A percentile compares a stretch with the other conserved stretches of the same genome.
Conservation (phyloP, 2,329 filamentous ascomycete species). For the Botrytis fabae region DNA sequence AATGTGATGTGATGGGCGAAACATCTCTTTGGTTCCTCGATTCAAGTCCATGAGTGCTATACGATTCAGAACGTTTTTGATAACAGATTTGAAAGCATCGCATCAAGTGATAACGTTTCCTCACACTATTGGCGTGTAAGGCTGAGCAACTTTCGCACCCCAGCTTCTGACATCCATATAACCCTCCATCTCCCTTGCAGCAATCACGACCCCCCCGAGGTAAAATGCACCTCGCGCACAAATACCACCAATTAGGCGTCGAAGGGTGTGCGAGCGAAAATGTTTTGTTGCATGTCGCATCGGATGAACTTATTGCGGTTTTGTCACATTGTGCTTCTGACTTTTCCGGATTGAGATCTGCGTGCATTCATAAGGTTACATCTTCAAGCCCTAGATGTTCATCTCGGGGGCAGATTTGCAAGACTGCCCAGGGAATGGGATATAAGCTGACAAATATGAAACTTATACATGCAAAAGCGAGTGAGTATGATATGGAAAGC, state of each 20-base stretch:
- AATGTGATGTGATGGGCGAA: neutral
- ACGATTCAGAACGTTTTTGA: neutral
- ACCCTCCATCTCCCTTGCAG: neutral
- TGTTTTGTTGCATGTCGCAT: constrained; percentile 4
- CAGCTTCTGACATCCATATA: neutral
- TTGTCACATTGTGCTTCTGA: neutral
- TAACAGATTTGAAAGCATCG: neutral
- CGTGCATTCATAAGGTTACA: neutral
- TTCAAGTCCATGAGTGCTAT: neutral
- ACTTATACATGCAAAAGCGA: neutral
- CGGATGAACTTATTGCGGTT: constrained; percentile 13
- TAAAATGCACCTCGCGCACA: neutral
- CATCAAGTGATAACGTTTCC: neutral
- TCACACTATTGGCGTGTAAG: neutral
- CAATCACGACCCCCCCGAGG: neutral
- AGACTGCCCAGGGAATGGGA: neutral
- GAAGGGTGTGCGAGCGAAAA: neutral
- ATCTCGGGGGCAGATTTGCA: neutral
- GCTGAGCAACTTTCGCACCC: neutral
- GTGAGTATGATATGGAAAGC: neutral
- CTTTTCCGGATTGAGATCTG: neutral
- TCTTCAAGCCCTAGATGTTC: neutral
- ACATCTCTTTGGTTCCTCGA: neutral
- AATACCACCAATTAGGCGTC: neutral
- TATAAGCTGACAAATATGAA: constrained; percentile 7